Evolutionary conservation across 306 rosid genomes (phyloP).

Genomic region (Casuarina cunninghamiana): DNA sequence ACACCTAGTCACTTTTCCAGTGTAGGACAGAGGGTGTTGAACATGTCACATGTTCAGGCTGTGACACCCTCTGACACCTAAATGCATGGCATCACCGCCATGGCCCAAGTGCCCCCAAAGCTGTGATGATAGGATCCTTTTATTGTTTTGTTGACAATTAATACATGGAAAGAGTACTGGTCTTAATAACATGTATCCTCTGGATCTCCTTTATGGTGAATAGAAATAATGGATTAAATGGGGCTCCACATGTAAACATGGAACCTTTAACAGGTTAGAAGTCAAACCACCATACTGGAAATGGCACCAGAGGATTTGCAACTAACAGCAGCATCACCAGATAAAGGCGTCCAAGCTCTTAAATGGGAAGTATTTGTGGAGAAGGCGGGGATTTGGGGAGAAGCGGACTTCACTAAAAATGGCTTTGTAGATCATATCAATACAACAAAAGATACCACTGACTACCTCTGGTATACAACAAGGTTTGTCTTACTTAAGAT

Average conservation of each 20-base stretch:
- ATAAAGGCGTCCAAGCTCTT: conserved; percentile 44
- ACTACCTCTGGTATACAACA: conserved; percentile 88
- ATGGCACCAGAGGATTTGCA: conserved; percentile 67
- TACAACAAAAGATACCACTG: conserved; percentile 91
- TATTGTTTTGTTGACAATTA: not conserved
- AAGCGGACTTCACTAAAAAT: conserved; percentile 60
- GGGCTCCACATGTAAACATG: conserved; percentile 24
- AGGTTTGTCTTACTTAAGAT: conserved; percentile 56
- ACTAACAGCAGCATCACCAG: conserved; percentile 35
- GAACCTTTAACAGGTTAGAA: conserved; percentile 59
- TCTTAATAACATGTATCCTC: not conserved
- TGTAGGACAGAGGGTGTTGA: too few species aligned
- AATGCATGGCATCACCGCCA: too few species aligned
- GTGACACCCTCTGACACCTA: too few species aligned
- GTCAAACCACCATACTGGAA: conserved; percentile 59
- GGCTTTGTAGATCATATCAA: conserved; percentile 91
- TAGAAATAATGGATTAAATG: not conserved
- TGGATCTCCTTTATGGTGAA: not conserved
- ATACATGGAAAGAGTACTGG: not conserved
- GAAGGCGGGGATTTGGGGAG: conserved; percentile 82
- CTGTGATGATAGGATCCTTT: not conserved
- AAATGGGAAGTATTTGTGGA: conserved; percentile 77
- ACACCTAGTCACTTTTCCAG: too few species aligned
- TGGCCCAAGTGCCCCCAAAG: too few species aligned
- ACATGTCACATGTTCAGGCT: too few species aligned